phyloP scores from a whole-genome alignment of 371 early-diverging fungal species.

The Mucor saturninus region DNA sequence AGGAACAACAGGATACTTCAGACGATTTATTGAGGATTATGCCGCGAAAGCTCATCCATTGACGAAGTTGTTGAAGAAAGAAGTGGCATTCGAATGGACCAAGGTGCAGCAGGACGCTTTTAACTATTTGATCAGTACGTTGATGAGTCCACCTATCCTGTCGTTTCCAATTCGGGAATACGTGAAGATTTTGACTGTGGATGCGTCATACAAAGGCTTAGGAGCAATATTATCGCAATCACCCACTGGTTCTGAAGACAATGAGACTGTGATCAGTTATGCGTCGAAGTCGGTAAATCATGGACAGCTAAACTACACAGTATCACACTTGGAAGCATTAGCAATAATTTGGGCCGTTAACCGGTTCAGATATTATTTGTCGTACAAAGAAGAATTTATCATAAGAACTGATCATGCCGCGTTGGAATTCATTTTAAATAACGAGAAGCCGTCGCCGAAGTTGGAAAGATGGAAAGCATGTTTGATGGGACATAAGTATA shows the following conservation, averaged over 20 bases:
- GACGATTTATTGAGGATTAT: constrained; percentile 39
- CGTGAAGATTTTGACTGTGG: constrained; percentile 34
- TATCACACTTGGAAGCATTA: constrained; percentile 2
- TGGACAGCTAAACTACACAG: constrained; percentile 20
- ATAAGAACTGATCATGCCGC: constrained; percentile 42
- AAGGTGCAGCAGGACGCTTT: constrained; percentile 27
- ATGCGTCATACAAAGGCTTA: constrained; percentile 40
- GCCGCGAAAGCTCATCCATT: constrained; percentile 21
- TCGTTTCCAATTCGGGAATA: constrained; percentile 27
- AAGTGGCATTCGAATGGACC: constrained; percentile 22
- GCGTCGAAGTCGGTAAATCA: constrained; percentile 21
- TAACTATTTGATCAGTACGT: constrained; percentile 10
- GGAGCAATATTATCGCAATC: constrained; percentile 42
- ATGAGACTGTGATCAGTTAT: constrained; percentile 30
- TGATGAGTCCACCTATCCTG: constrained; percentile 34
- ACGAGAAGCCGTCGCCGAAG: constrained; percentile 17
- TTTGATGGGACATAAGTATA: constrained; percentile 29
- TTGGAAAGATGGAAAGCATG: constrained; percentile 33
- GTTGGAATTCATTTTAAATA: constrained; percentile 20
- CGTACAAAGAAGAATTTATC: constrained; percentile 24
- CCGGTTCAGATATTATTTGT: constrained; percentile 36
- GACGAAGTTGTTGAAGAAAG: constrained; percentile 23
- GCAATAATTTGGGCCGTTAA: constrained; percentile 33
- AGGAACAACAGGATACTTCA: constrained; percentile 37
- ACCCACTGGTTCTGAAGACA: constrained; percentile 21